Evolutionary conservation across 495 filamentous ascomycete species (phyloP), one percentile per base, ranked within the genome.

Genomic region (Aspergillus affinis): DNA sequence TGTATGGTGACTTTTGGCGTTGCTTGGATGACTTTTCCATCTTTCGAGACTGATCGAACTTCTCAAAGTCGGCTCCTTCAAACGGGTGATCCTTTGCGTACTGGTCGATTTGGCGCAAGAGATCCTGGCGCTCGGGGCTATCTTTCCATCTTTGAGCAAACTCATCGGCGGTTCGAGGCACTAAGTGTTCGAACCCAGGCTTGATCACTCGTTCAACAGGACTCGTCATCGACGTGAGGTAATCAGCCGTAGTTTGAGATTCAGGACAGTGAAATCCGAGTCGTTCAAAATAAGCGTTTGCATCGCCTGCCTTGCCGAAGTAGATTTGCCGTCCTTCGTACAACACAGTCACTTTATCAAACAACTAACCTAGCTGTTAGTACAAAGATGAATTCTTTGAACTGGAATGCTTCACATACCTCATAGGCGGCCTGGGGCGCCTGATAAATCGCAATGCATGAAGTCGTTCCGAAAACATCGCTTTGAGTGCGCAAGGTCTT

Each of bases 401-500:
- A 26, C 15, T 15, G 7, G 7, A 9, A 26, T 20, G 48, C 19
- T 20, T 19, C 48, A 27, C 50, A 12, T 23, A 41, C 52, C 52
- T 69, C 59, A 71, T 91, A 93, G 54, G 92, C 92, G 64, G 82
- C 86, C 69, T 93, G 88, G 17, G 82, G 85, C 1, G 89, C 89
- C 69, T 92, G 89, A 67, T 91, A 92, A 3, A 91, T 77, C 0
- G 87, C 87, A 13, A 90, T 88, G 54, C 89, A 87, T 1, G 86
- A 88, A 20, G 82, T 85, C 1, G 82, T 87, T 68, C 87, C 80
- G 75, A 88, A 86, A 50, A 89, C 76, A 64, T 89, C 82, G 15
- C 88, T 89, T 65, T 88, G 79, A 18, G 27, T 19, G 17, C 87
- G 79, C 51, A 91, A 77, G 2, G 85, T 87, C 62, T 86, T 87